These are phyloP conservation scores for Hura crepitans DNA, from an alignment of 441 rosid genomes.

Conservation along the genomic window DNA sequence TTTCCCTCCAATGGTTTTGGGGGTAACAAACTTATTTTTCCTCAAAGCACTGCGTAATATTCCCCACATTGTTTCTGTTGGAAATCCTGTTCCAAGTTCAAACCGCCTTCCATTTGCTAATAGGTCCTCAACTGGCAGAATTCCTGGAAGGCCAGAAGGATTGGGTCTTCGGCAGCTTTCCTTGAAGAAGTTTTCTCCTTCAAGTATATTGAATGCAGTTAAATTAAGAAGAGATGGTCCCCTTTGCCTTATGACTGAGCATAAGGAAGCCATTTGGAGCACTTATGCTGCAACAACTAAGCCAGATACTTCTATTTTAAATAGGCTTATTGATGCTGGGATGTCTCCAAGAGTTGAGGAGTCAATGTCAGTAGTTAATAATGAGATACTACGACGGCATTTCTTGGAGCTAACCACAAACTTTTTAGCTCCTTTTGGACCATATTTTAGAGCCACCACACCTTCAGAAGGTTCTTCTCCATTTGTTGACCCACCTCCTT, in stretches of 20 bases:
- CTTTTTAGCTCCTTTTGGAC: constrained; percentile 96
- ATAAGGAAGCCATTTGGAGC: constrained; percentile 97
- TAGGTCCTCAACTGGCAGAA: constrained; percentile 59
- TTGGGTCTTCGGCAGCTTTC: constrained; percentile 75
- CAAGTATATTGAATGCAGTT: constrained; percentile 71
- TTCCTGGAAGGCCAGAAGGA: constrained; percentile 66
- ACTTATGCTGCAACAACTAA: constrained; percentile 71
- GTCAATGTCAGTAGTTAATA: constrained; percentile 97
- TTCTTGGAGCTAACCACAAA: constrained; percentile 97
- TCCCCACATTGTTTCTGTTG: constrained; percentile 91
- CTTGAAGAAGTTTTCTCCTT: constrained; percentile 80
- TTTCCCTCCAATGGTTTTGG: constrained; percentile 91
- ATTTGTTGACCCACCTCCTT: constrained; percentile 80
- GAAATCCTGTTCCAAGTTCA: constrained; percentile 64
- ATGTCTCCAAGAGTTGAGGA: constrained; percentile 94
- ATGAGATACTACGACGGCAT: constrained; percentile 89
- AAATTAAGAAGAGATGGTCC: constrained; percentile 94
- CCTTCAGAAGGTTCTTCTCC: constrained; percentile 94
- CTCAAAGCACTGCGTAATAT: constrained; percentile 83
- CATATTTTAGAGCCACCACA: constrained; percentile 66
- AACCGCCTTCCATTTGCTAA: constrained; percentile 48
- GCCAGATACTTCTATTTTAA: constrained; percentile 93
- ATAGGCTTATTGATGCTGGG: constrained; percentile 94
- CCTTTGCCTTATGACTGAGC: constrained; percentile 94
- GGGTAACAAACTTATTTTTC: constrained; percentile 93